Conservation (phyloP, 768 basidiomycete species). For the Gloeopeniophorella convolvens region DNA sequence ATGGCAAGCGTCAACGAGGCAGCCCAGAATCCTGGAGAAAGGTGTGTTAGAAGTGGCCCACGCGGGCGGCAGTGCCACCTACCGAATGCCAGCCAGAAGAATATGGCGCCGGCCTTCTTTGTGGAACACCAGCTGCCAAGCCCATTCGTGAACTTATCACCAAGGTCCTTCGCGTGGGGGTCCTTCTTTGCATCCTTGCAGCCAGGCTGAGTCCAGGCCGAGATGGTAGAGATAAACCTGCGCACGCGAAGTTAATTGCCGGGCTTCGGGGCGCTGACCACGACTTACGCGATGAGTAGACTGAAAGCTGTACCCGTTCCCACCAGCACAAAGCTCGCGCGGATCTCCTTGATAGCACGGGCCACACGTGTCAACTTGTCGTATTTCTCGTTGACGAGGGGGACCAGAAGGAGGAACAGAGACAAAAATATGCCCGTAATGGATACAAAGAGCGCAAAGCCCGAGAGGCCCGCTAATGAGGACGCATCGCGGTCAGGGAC, state of each 20-base stretch:
- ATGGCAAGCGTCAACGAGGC: constrained; percentile 61
- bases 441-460: constrained; percentile 79
- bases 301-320: constrained; percentile 58
- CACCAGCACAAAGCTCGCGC: constrained; percentile 79
- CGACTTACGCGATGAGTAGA: constrained; percentile 70
- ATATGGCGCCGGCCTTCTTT: constrained; percentile 85
- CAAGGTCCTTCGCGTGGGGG: constrained; percentile 60
- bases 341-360: constrained; percentile 72
- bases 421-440: constrained; percentile 68
- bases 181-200: constrained; percentile 83
- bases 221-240: constrained; percentile 72
- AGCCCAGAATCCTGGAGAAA: constrained; percentile 64
- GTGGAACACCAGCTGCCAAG: constrained; percentile 84
- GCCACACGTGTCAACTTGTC: constrained; percentile 74
- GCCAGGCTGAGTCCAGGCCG: constrained; percentile 83
- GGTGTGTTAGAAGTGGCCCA: neutral
- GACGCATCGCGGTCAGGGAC: neutral
- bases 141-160: constrained; percentile 58
- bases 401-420: constrained; percentile 66
- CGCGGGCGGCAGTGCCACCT: constrained; percentile 23
- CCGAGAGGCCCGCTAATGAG: constrained; percentile 73
- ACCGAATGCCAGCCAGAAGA: constrained; percentile 86
- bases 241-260: constrained; percentile 16
- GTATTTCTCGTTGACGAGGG: constrained; percentile 80
- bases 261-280: constrained; percentile 5